Evolutionary conservation across 1,284 basidiomycete genomes (phyloP).

Genomic region (Fomitiporia mediterranea): DNA sequence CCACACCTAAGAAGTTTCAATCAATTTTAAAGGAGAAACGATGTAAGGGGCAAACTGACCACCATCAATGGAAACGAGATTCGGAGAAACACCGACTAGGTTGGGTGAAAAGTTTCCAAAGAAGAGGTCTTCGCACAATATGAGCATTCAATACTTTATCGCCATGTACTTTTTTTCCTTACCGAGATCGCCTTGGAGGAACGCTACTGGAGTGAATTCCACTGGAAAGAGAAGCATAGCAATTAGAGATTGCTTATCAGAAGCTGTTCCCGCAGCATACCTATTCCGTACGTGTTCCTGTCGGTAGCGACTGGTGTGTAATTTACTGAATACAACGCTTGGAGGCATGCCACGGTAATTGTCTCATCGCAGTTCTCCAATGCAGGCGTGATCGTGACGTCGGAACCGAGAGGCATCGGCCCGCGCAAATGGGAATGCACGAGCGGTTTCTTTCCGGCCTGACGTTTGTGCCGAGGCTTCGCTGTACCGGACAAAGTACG

Average conservation of each 20-base stretch:
- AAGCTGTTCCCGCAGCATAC: constrained; percentile 26
- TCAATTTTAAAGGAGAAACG: too few species aligned
- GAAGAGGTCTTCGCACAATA: constrained; percentile 12
- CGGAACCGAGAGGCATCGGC: constrained; percentile 1
- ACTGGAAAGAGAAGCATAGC: constrained; percentile 28
- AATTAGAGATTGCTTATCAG: neutral
- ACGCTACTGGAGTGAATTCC: constrained; percentile 48
- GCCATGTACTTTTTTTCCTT: constrained; percentile 28
- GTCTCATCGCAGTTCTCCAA: constrained; percentile 38
- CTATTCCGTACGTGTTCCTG: constrained; percentile 48
- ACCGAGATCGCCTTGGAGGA: constrained; percentile 40
- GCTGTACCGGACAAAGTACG: constrained; percentile 23
- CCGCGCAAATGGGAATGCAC: constrained; percentile 14
- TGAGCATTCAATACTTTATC: too few species aligned
- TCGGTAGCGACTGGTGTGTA: constrained; percentile 36
- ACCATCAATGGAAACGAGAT: constrained; percentile 40
- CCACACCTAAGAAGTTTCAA: constrained; percentile 30
- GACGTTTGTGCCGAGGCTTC: constrained; percentile 28
- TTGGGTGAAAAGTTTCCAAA: constrained; percentile 34
- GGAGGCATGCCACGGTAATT: constrained; percentile 44
- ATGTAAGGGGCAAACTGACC: constrained; percentile 32
- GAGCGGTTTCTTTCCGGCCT: constrained; percentile 5
- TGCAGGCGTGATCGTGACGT: constrained; percentile 18
- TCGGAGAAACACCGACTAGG: constrained; percentile 34
- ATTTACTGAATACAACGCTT: constrained; percentile 41